Conservation (phyloP, 257 asterid genomes). For the Solanum chiquidenum region DNA sequence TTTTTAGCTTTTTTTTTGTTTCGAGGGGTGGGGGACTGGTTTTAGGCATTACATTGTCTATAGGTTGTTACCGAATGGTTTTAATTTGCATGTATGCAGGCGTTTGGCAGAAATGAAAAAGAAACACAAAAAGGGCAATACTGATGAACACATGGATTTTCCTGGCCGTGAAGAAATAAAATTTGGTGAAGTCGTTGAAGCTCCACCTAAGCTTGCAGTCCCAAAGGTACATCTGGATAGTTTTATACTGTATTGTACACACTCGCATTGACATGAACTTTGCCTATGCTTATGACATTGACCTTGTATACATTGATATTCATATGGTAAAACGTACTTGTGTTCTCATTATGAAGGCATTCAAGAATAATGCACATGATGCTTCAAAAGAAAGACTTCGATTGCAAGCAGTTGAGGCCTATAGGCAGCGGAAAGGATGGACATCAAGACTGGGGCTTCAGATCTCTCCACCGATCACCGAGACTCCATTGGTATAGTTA, state of each 20-base stretch:
- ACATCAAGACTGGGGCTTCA: slow-evolving; percentile 66
- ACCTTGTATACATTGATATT: neutral
- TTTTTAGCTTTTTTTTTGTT: too few species aligned
- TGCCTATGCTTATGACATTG: neutral
- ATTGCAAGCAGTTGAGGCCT: slow-evolving; percentile 72
- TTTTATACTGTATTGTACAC: neutral
- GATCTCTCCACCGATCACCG: slow-evolving; percentile 38
- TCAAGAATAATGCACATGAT: slow-evolving; percentile 32
- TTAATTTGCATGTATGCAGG: slow-evolving; percentile 31
- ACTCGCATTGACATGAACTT: neutral
- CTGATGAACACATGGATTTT: slow-evolving; percentile 39
- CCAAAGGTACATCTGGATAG: slow-evolving; percentile 56
- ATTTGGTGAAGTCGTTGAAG: slow-evolving; percentile 84
- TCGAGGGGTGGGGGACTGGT: too few species aligned
- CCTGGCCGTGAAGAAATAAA: slow-evolving; percentile 50
- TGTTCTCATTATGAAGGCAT: slow-evolving; percentile 25
- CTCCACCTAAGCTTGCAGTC: slow-evolving; percentile 67
- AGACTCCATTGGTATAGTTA: slow-evolving; percentile 13
- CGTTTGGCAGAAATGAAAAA: slow-evolving; percentile 58
- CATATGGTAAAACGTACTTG: neutral
- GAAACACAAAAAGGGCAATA: slow-evolving; percentile 35
- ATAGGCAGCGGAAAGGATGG: slow-evolving; percentile 81
- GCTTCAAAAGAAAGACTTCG: slow-evolving; percentile 91
- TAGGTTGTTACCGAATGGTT: neutral
- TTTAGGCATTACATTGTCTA: neutral